phyloP scores from a whole-genome alignment of 106 monocot genomes.

The Hemerocallis citrina region DNA sequence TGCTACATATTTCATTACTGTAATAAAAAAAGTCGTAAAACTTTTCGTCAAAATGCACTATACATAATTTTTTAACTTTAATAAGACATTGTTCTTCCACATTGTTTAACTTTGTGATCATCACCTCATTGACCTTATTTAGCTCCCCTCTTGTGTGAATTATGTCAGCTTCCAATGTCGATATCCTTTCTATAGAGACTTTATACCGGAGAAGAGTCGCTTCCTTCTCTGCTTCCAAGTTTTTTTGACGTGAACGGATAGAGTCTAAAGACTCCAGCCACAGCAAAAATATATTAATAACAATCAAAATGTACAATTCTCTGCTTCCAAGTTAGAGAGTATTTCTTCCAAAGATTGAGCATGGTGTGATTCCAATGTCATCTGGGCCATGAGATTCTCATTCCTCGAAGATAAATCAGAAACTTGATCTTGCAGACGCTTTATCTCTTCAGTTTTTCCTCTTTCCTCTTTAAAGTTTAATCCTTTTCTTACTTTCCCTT shows the following conservation, averaged over 20 bases:
- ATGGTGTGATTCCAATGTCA: conserved; percentile 17
- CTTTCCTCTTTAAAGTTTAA: conserved; percentile 14
- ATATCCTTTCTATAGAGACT: conserved; percentile 22
- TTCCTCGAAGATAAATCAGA: conserved; percentile 13
- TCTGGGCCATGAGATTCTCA: conserved; percentile 10
- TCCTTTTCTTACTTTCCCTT: conserved; percentile 18
- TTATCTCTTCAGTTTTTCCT: conserved; percentile 12
- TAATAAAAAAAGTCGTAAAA: too few species aligned
- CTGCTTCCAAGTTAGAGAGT: conserved; percentile 28
- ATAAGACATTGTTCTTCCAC: conserved; percentile 24
- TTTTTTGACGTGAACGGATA: too few species aligned
- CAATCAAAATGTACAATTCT: too few species aligned
- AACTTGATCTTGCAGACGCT: conserved; percentile 1
- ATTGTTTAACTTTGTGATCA: conserved; percentile 13
- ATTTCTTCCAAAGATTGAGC: conserved; percentile 27
- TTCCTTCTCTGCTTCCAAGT: conserved; percentile 50
- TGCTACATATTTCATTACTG: too few species aligned
- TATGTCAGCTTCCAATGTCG: conserved; percentile 31
- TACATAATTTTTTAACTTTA: conserved; percentile 14
- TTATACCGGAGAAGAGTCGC: conserved; percentile 23
- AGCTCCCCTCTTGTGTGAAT: conserved; percentile 25
- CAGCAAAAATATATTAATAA: too few species aligned
- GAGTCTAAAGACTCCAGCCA: too few species aligned
- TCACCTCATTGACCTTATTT: conserved; percentile 34
- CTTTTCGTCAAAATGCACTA: too few species aligned